Evolutionary conservation across 164 flowering plant genomes (phyloP).

Genomic region (Taxillus chinensis): DNA sequence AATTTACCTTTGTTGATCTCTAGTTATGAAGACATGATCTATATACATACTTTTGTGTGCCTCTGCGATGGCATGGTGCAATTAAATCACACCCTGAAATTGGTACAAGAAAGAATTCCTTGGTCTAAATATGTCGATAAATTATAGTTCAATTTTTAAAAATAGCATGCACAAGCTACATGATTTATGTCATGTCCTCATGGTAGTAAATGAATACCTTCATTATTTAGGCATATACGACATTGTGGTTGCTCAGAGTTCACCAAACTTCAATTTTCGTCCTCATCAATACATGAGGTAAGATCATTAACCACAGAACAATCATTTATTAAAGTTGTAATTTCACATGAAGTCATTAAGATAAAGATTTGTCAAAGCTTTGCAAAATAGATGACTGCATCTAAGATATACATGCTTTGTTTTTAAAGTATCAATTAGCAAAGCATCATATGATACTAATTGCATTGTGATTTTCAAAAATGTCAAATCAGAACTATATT

Average conservation of each 20-base stretch:
- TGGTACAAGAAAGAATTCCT: slow-evolving; percentile 3
- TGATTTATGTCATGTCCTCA: neutral
- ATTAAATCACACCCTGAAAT: slow-evolving; percentile 75
- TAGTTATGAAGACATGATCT: slow-evolving; percentile 94
- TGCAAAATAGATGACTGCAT: slow-evolving; percentile 16
- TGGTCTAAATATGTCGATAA: slow-evolving; percentile 2
- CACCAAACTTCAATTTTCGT: slow-evolving; percentile 45
- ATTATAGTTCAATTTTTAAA: neutral
- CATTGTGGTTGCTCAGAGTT: slow-evolving; percentile 72
- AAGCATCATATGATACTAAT: slow-evolving; percentile 44
- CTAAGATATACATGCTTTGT: slow-evolving; percentile 52
- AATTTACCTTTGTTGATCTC: slow-evolving; percentile 87
- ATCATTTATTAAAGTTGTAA: slow-evolving; percentile 33
- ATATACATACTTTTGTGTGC: slow-evolving; percentile 94
- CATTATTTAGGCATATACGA: slow-evolving; percentile 91
- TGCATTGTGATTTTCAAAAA: slow-evolving; percentile 61
- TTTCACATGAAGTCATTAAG: slow-evolving; percentile 69
- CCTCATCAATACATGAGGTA: slow-evolving; percentile 26
- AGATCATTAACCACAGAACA: slow-evolving; percentile 23
- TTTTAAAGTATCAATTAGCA: slow-evolving; percentile 42
- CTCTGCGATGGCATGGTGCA: slow-evolving; percentile 94
- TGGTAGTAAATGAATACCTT: slow-evolving; percentile 35
- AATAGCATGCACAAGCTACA: slow-evolving; percentile 2
- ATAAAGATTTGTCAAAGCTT: slow-evolving; percentile 30
- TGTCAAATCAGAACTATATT: slow-evolving; percentile 15